Percentiles rank a stretch among this genome's conserved stretches.
phyloP scores from a whole-genome alignment of 1,139 yeast species.

The Debaryomyces subglobosus region DNA sequence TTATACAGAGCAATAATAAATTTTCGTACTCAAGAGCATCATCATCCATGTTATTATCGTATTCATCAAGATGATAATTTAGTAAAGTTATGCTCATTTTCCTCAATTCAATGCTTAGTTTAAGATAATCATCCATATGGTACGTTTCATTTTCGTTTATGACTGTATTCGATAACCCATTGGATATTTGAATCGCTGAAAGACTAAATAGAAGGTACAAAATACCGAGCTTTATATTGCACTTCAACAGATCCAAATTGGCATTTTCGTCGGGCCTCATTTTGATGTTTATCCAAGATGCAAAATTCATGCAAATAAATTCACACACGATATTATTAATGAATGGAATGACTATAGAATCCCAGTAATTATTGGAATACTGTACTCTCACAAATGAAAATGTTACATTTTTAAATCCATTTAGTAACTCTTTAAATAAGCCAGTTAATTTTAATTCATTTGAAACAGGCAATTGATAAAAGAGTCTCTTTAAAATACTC shows the following conservation, averaged over 20 bases:
- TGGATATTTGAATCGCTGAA: slow-evolving; percentile 28
- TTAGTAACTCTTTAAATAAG: slow-evolving; percentile 23
- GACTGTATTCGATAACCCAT: neutral
- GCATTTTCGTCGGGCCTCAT: slow-evolving; percentile 14
- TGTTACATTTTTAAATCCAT: slow-evolving; percentile 20
- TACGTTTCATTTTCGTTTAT: slow-evolving; percentile 11
- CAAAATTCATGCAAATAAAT: slow-evolving; percentile 27
- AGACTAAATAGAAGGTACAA: slow-evolving; percentile 31
- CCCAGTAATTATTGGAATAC: slow-evolving; percentile 31
- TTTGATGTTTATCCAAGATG: slow-evolving; percentile 19
- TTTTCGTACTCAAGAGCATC: slow-evolving; percentile 25
- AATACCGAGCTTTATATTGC: slow-evolving; percentile 29
- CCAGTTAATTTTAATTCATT: slow-evolving; percentile 19
- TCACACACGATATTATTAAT: slow-evolving; percentile 36
- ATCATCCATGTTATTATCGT: slow-evolving; percentile 31
- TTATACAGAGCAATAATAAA: slow-evolving; percentile 31
- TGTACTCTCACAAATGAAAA: slow-evolving; percentile 30
- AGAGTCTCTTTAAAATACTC: slow-evolving; percentile 22
- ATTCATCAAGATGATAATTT: slow-evolving; percentile 48
- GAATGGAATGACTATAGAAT: slow-evolving; percentile 32
- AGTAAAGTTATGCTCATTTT: slow-evolving; percentile 39
- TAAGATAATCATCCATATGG: slow-evolving; percentile 29
- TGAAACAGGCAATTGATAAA: slow-evolving; percentile 11
- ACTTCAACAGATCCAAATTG: slow-evolving; percentile 15
- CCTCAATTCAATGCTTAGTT: slow-evolving; percentile 39